Percentiles rank a stretch among this genome's conserved stretches.
Conservation (phyloP, 2,329 filamentous ascomycete genomes). For the Penicillium corylophilum region DNA sequence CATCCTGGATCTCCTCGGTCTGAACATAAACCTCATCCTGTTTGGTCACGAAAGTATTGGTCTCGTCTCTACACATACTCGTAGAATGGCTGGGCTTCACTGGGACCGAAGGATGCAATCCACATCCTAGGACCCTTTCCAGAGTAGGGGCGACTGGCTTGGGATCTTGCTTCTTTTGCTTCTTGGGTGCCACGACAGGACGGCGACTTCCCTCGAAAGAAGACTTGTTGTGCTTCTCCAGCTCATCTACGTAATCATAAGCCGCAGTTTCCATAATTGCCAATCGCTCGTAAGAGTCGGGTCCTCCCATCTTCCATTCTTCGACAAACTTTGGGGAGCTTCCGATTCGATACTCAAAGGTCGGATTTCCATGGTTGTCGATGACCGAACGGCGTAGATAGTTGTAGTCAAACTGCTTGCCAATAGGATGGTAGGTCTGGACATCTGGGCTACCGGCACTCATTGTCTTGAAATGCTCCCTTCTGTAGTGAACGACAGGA, state of each 20-base stretch:
- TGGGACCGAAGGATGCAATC: neutral
- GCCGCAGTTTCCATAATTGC: constrained; percentile 12
- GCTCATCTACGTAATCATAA: constrained; percentile 15
- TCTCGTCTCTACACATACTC: too few relatives aligned
- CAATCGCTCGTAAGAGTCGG: constrained; percentile 19
- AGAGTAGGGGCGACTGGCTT: neutral
- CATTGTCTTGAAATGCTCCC: constrained; percentile 5
- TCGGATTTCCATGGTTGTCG: constrained; percentile 5
- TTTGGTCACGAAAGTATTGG: neutral
- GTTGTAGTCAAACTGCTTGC: neutral
- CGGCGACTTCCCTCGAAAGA: constrained; percentile 5
- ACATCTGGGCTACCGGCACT: constrained; percentile 1
- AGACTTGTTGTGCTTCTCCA: constrained; percentile 12
- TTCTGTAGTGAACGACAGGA: constrained; percentile 19
- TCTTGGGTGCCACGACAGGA: neutral
- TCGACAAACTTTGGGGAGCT: constrained; percentile 5
- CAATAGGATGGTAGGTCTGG: constrained; percentile 11
- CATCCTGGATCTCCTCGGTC: neutral
- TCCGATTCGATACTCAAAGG: constrained; percentile 13
- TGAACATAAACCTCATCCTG: neutral
- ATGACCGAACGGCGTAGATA: constrained; percentile 12
- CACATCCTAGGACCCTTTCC: neutral
- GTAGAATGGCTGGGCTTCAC: neutral
- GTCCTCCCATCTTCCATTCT: constrained; percentile 19
- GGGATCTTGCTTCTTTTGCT: neutral